Evolutionary conservation across 768 basidiomycete genomes (phyloP).

Genomic region (Glaciozyma antarctica): DNA sequence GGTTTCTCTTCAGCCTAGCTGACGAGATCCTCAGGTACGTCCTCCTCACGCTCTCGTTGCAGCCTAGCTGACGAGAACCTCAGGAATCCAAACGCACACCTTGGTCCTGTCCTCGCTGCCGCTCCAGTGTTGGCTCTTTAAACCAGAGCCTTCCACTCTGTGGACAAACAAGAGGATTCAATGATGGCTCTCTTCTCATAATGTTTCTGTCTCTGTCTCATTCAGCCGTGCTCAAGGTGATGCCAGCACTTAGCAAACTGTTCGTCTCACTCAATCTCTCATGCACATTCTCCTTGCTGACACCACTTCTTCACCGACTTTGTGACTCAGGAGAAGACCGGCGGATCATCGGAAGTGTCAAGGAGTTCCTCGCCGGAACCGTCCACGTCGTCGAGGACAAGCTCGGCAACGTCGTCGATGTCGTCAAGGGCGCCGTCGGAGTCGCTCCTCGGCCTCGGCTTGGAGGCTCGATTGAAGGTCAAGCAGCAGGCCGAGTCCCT

Average conservation of each 20-base stretch:
- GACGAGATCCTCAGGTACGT: too few species aligned
- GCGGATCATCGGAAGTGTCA: conserved; percentile 53
- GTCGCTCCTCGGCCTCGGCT: conserved; percentile 16
- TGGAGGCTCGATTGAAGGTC: conserved; percentile 34
- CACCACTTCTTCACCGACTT: conserved; percentile 48
- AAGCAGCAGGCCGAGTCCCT: conserved; percentile 38
- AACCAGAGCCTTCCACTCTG: conserved; percentile 42
- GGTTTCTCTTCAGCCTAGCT: too few species aligned
- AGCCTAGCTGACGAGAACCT: too few species aligned
- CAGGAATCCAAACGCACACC: too few species aligned
- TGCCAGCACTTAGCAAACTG: conserved; percentile 50
- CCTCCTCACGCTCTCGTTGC: too few species aligned
- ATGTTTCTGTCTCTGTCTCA: conserved; percentile 45
- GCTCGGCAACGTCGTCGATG: conserved; percentile 46
- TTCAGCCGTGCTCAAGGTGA: conserved; percentile 52
- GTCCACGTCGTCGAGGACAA: conserved; percentile 58
- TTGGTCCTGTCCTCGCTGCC: too few species aligned
- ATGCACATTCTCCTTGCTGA: conserved; percentile 2
- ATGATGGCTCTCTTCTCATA: conserved; percentile 71
- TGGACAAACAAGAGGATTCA: conserved; percentile 92
- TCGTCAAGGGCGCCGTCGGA: conserved; percentile 39
- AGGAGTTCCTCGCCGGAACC: conserved; percentile 54
- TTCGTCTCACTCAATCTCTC: conserved; percentile 1
- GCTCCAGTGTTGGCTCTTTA: too few species aligned
- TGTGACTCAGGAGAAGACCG: conserved; percentile 53